Evolutionary conservation across 345 rosid species (phyloP), one percentile per base, ranked within the genome.

Genomic region (Corchorus olitorius): DNA sequence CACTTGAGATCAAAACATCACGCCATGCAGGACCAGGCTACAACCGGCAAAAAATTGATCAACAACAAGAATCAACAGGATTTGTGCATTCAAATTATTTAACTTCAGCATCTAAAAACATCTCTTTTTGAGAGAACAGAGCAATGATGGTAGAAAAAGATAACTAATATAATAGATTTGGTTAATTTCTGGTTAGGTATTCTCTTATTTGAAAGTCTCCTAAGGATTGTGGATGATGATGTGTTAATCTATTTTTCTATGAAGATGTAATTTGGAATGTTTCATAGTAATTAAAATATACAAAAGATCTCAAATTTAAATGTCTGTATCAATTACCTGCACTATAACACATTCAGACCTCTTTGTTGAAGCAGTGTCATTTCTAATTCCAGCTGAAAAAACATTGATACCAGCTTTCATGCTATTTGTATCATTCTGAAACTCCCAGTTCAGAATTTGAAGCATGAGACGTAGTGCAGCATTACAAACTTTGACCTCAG

Each of bases 21-120:
- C 77, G 84, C 99, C 99, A 96, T 46, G 92, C 87, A 77, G 91
- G 85, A 85, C 97, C 99, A 87, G 96, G 99, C 99, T 96, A 84
- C 85, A 86, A 84, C 78, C 77, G 86, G 68, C 78, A 80, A 52
- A 72, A 74, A 74, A 66, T 37, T 11, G 48, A 58, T 3, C 6
- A 76, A 76, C 16, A 43, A 37, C 35, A 5, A 64, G 52, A 60
- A 64, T 61, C 68, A 74, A 73, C 58, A 46, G 9, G 54, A 9
- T 33, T 59, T 61, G 55, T 43, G 41, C 67, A 73, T 41, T 11
- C 22, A 73, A 41, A 59, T 73, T 33, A 73, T 14, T 56, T 34
- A 60, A 59, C 34, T 22, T 59, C 39, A 59, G 73, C 60, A 70
- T 52, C 60, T 70, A 17, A 35, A 70, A 22, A n/a, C 74, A 53